Evolutionary conservation across 306 rosid genomes (phyloP), one percentile per base, ranked within the genome.

Genomic region (Oxytropis ochrocephala): DNA sequence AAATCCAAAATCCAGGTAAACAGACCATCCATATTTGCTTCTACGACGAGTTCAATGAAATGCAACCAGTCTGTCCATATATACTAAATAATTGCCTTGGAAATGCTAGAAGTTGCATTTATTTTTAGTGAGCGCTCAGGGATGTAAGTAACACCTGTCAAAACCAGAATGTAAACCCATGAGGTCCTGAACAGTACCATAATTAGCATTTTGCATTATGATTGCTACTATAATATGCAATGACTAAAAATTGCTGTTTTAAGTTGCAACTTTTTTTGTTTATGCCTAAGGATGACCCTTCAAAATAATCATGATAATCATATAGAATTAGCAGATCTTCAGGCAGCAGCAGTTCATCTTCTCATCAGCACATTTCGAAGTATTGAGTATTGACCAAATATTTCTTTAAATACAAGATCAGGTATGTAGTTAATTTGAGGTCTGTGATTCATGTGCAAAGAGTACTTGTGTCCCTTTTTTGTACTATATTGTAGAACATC

Each of bases 91-190:
- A 94, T 89, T 67, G 86, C 97, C 6, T 89, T 85, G 49, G 96
- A 91, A 77, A 94, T 87, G 88, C 99, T 86, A 69, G 99, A 91
- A 57, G 96, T 94, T 64, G 99, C 95, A 63, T 91, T 88, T 59
- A 94, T 91, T 88, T 76, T 87, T 72, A 94, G 84, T 6, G 97
- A 80, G 75, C 82, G 69, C 87, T 94, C 96, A 2, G 99, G 99
- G 73, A 88, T 82, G 69, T 88, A 94, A 55, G 91, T 80, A 78
- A 79, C 78, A 75, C 99, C 99, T 94, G 89, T 59, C 55, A 24
- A 38, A 63, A 76, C 74, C 73, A 80, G 77, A 77, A 79, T 11
- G 50, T 14, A 62, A 38, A 41, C 11, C 59, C 56, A 8, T 67
- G 42, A 60, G 72, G 59, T 64, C 52, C 54, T 51, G 38, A 39